A percentile compares a stretch with the other conserved stretches of the same genome.
Conservation (phyloP, 805 yeast genomes). For the Starmera amethionina region DNA sequence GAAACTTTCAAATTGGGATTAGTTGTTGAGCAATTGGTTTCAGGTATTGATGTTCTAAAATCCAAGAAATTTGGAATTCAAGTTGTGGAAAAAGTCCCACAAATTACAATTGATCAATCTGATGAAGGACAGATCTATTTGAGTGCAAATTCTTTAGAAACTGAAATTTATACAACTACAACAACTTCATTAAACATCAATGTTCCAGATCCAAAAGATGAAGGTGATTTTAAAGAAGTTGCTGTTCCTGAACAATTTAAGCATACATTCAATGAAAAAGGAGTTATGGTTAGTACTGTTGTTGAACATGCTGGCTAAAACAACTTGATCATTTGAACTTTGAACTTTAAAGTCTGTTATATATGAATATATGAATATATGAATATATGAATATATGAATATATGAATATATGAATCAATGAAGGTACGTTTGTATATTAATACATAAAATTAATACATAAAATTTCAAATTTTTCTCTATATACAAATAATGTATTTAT, state of each 20-base stretch:
- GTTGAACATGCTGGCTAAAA: conserved; percentile 73
- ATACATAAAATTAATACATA: no score
- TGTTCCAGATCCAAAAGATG: conserved; percentile 60
- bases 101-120: conserved; percentile 79
- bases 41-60: conserved; percentile 84
- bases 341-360: conserved; percentile 1
- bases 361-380: not conserved
- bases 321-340: no score
- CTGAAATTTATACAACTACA: conserved; percentile 76
- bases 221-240: conserved; percentile 66
- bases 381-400: not conserved
- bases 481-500: no score
- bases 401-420: not conserved
- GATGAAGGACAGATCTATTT: conserved; percentile 80
- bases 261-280: conserved; percentile 50
- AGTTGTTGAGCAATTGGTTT: conserved; percentile 73
- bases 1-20: conserved; percentile 66
- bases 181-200: conserved; percentile 82
- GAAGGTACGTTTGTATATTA: no score
- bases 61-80: conserved; percentile 76
- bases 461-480: no score
- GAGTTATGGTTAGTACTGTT: conserved; percentile 56
- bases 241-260: conserved; percentile 89
- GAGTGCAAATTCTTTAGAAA: conserved; percentile 56
- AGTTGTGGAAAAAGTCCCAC: conserved; percentile 72